Evolutionary conservation across 495 filamentous ascomycete species (phyloP).

Genomic region (Arthonia radiata): DNA sequence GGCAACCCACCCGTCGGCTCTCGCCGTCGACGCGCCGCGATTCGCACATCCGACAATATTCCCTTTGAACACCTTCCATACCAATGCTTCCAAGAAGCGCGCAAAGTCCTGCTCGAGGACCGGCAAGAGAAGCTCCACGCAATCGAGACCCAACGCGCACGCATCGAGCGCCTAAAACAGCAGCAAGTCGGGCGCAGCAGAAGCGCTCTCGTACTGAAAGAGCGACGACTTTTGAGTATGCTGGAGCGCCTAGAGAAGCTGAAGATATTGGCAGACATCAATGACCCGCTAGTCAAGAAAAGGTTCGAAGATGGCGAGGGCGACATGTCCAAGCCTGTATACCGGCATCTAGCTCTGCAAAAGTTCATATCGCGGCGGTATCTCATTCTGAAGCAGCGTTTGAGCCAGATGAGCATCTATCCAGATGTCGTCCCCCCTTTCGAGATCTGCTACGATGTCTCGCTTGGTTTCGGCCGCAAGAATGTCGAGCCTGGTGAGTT

Average conservation of each 20-base stretch:
- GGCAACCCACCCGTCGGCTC: constrained; percentile 48
- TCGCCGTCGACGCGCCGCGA: constrained; percentile 53
- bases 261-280: constrained; percentile 82
- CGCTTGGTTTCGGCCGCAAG: constrained; percentile 45
- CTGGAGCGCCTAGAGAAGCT: constrained; percentile 47
- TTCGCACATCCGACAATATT: constrained; percentile 40
- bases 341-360: constrained; percentile 63
- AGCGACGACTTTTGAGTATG: constrained; percentile 44
- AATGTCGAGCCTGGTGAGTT: constrained; percentile 52
- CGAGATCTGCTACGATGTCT: constrained; percentile 53
- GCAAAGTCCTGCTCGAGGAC: constrained; percentile 56
- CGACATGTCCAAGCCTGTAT: constrained; percentile 91
- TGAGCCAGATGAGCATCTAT: constrained; percentile 66
- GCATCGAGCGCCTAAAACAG: constrained; percentile 33
- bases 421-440: constrained; percentile 82
- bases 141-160: constrained; percentile 23
- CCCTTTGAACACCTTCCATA: constrained; percentile 87
- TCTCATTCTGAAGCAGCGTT: constrained; percentile 56
- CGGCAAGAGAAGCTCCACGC: constrained; percentile 54
- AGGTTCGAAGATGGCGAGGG: constrained; percentile 80
- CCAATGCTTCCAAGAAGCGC: constrained; percentile 92
- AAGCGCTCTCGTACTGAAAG: constrained; percentile 22
- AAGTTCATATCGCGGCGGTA: constrained; percentile 70
- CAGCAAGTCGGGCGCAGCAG: constrained; percentile 31
- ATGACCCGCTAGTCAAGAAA: constrained; percentile 84